Percentiles rank a stretch among this genome's conserved stretches.
These are phyloP conservation scores for Pterula multifida DNA, from an alignment of 1,284 basidiomycete genomes.

Conservation along the genomic window DNA sequence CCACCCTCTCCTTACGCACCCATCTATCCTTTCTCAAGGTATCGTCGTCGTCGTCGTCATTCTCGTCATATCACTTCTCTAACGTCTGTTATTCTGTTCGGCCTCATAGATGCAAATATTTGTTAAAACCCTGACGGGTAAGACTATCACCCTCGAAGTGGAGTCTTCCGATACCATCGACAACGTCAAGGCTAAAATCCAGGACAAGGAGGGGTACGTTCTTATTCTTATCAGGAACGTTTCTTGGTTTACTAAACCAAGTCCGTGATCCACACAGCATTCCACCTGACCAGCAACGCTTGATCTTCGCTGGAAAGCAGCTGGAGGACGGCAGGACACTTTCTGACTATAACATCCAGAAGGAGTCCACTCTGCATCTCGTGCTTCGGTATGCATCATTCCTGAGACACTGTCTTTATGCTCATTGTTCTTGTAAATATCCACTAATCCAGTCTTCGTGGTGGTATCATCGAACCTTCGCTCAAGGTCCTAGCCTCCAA, in stretches of 20 bases:
- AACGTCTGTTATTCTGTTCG: constrained; percentile 10
- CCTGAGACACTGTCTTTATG: neutral
- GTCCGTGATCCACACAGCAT: constrained; percentile 39
- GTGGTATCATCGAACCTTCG: constrained; percentile 98
- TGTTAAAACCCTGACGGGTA: constrained; percentile 94
- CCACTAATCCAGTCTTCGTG: constrained; percentile 82
- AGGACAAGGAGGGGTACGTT: constrained; percentile 80
- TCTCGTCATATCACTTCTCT: constrained; percentile 9
- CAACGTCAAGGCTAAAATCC: constrained; percentile 87
- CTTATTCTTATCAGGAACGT: too few species aligned
- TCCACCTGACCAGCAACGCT: constrained; percentile 87
- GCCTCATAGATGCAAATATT: constrained; percentile 71
- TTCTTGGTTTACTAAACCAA: neutral
- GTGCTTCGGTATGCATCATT: constrained; percentile 68
- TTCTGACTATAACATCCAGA: constrained; percentile 97
- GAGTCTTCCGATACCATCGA: constrained; percentile 94
- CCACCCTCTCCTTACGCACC: constrained; percentile 12
- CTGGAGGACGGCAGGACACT: constrained; percentile 94
- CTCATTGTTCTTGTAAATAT: too few species aligned
- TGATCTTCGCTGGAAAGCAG: constrained; percentile 94
- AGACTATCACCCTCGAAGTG: constrained; percentile 98
- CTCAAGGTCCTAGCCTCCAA: constrained; percentile 93
- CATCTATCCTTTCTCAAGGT: constrained; percentile 11
- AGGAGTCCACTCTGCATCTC: constrained; percentile 96
- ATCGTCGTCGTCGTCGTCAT: constrained; percentile 10